Base-by-base conservation (phyloP, 148 eudicot genomes). In the Silene conica region DNA sequence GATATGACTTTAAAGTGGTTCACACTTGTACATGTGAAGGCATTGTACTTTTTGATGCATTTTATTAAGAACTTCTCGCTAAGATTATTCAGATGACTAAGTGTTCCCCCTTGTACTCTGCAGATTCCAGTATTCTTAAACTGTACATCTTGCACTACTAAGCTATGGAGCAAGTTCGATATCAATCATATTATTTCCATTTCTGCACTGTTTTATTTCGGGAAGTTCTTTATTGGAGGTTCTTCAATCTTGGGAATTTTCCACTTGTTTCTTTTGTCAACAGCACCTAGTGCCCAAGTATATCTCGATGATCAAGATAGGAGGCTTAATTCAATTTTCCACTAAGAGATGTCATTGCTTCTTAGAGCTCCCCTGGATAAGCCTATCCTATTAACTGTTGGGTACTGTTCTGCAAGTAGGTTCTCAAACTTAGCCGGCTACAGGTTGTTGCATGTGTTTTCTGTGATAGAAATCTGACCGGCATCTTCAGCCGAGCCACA, bases 181-280 rank as follows among this genome's bases (percentile, higher is more conserved):
- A 80, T 72, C 76, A 80, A 86, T 84, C 98, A 83, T 82, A 84
- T 77, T 80, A 77, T 87, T 85, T 78, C 87, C 82, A 75, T 70
- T 80, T 83, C 58, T 82, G 77, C 78, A 81, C 54, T 73, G 78
- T 83, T 76, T 76, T 89, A 63, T 83, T 88, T 80, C 85, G 77
- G 68, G 82, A 92, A 90, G 89, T 87, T 81, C 93, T 86, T 74
- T 87, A 87, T 80, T 89, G 96, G 97, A 90, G 94, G 83, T 86
- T 86, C 90, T 81, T 88, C 82, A 83, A 78, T 84, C 86, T 85
- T 78, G 91, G 97, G 81, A 83, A 80, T 72, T 87, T 80, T 75
- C 85, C 82, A 77, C 86, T 80, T 82, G 89, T 90, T 85, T 87
- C 93, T 77, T 89, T 93, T 80, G 83, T 87, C 81, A 89, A 93